phyloP scores from a whole-genome alignment of 306 rosid species.

The Malus domestica region DNA sequence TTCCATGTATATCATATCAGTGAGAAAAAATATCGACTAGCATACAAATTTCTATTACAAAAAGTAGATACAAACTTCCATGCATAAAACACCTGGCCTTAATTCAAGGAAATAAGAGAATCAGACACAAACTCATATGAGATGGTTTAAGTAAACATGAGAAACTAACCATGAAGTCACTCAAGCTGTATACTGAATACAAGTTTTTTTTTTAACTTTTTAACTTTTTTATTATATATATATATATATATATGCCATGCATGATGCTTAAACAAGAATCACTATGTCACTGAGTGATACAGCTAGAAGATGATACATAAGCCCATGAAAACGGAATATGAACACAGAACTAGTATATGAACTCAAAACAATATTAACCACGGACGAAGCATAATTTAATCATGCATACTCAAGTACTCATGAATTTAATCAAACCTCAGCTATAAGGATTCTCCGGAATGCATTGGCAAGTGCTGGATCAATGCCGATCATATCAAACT shows the following conservation, averaged over 20 bases:
- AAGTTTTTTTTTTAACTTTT: not conserved
- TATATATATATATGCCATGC: not conserved
- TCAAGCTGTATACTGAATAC: not conserved
- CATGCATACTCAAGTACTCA: not conserved
- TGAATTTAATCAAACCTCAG: constrained; percentile 54
- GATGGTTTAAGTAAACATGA: not conserved
- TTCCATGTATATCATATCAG: no score
- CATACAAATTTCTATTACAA: no score
- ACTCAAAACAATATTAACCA: not conserved
- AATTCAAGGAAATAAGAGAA: not conserved
- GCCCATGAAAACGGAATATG: not conserved
- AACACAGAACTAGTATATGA: not conserved
- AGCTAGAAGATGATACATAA: not conserved
- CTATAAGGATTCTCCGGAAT: constrained; percentile 81
- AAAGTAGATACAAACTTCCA: no score
- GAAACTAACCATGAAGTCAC: not conserved
- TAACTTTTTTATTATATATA: no score
- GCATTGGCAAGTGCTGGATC: constrained; percentile 94
- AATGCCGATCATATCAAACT: constrained; percentile 92
- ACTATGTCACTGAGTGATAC: not conserved
- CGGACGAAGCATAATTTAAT: not conserved
- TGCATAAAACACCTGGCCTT: not conserved
- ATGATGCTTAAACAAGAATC: not conserved
- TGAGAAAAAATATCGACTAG: no score
- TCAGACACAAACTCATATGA: not conserved